A percentile compares a stretch with the other conserved stretches of the same genome.
Conservation (phyloP, 495 filamentous ascomycete species). For the Hypoxylon cercidicola region DNA sequence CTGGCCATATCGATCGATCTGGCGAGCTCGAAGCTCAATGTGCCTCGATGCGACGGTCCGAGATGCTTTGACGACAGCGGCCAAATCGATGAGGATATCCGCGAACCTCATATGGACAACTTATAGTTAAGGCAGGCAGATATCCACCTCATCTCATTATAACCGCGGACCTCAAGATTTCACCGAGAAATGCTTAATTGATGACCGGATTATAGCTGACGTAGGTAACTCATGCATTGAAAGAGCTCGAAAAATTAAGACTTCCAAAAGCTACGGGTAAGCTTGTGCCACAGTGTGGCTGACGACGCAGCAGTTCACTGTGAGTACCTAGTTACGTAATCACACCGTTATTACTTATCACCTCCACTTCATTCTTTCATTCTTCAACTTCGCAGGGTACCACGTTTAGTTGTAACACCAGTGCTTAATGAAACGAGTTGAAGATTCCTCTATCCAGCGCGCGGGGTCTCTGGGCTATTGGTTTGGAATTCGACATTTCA, state of each 20-base stretch:
- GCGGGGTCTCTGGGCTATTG: too few relatives aligned
- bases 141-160: slow-evolving; percentile 35
- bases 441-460: too few relatives aligned
- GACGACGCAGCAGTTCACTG: not conserved
- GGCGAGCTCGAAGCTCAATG: slow-evolving; percentile 75
- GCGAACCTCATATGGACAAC: slow-evolving; percentile 56
- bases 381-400: too few relatives aligned
- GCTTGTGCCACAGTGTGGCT: slow-evolving; percentile 46
- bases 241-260: slow-evolving; percentile 27
- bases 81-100: slow-evolving; percentile 75
- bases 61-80: slow-evolving; percentile 80
- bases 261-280: slow-evolving; percentile 17
- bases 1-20: slow-evolving; percentile 80
- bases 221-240: slow-evolving; percentile 11
- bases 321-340: too few relatives aligned
- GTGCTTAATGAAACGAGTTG: too few relatives aligned
- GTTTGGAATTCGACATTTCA: too few relatives aligned
- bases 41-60: slow-evolving; percentile 82
- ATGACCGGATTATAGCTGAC: slow-evolving; percentile 11
- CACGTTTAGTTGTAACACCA: too few relatives aligned
- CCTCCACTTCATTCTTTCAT: too few relatives aligned
- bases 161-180: slow-evolving; percentile 15
- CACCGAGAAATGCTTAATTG: slow-evolving; percentile 3
- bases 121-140: slow-evolving; percentile 11
- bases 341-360: too few relatives aligned